Evolutionary conservation across 495 filamentous ascomycete genomes (phyloP).

Genomic region (Daldinia childiae): DNA sequence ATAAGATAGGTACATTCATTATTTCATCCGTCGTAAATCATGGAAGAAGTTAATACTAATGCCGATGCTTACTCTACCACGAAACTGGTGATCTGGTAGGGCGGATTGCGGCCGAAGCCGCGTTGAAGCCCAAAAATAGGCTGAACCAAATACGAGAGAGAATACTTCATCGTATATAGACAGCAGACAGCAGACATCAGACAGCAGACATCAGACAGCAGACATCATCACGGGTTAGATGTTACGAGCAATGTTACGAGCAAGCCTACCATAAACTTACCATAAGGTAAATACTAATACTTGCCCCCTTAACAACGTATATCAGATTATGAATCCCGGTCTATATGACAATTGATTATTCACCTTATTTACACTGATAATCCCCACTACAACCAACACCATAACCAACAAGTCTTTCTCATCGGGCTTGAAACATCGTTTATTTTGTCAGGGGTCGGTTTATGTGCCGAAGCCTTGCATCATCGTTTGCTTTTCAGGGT

Average conservation of each 20-base stretch:
- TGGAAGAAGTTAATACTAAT: background rate
- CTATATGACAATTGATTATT: slow-evolving; percentile 22
- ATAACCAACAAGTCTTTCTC: background rate
- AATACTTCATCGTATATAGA: background rate
- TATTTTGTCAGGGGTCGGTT: slow-evolving; percentile 11
- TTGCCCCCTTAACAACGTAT: slow-evolving; percentile 3
- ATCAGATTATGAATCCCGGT: slow-evolving; percentile 12
- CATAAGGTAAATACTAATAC: background rate
- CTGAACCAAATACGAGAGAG: background rate
- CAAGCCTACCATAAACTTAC: background rate
- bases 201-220: background rate
- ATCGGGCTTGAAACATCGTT: slow-evolving; percentile 8
- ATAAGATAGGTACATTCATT: background rate
- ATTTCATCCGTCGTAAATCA: background rate
- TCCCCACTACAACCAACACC: slow-evolving; percentile 12
- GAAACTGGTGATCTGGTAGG: background rate
- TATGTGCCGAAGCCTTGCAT: background rate
- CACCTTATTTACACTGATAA: slow-evolving; percentile 10
- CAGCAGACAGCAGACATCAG: too few relatives aligned
- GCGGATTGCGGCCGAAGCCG: background rate
- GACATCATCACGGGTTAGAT: background rate
- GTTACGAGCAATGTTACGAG: slow-evolving; percentile 12
- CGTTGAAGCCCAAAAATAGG: background rate
- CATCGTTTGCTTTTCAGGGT: background rate
- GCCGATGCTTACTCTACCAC: background rate